Conservation (phyloP, 345 rosid genomes). For the Lumnitzera littorea region DNA sequence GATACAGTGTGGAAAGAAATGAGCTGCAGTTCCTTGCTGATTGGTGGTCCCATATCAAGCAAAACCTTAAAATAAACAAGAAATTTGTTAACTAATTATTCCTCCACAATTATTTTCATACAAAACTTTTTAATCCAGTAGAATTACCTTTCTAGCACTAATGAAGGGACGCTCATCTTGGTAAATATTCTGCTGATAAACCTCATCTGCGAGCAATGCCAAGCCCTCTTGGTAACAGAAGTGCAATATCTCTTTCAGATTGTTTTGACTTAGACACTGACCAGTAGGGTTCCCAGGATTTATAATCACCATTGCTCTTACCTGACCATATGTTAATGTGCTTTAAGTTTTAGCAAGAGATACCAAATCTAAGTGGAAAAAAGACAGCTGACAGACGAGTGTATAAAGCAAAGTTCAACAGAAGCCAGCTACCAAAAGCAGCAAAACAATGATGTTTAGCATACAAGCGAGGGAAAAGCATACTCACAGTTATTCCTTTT, state of each 20-base stretch:
- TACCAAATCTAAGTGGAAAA: not conserved
- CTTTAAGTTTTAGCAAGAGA: not conserved
- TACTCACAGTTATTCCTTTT: slow-evolving; percentile 78
- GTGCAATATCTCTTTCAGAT: slow-evolving; percentile 69
- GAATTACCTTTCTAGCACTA: slow-evolving; percentile 72
- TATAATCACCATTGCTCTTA: slow-evolving; percentile 95
- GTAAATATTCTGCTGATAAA: slow-evolving; percentile 94
- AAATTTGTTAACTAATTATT: slow-evolving; percentile 7
- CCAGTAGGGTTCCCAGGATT: slow-evolving; percentile 99
- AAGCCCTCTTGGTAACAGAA: slow-evolving; percentile 76
- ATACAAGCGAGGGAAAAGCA: slow-evolving; percentile 12
- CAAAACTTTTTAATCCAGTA: slow-evolving; percentile 7
- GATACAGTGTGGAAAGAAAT: slow-evolving; percentile 95
- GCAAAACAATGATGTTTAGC: too few relatives aligned
- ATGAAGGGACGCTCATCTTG: slow-evolving; percentile 95
- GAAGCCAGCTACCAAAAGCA: too few relatives aligned
- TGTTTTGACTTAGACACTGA: slow-evolving; percentile 91
- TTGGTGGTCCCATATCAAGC: slow-evolving; percentile 82
- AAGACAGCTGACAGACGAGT: not conserved
- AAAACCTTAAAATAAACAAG: slow-evolving; percentile 41
- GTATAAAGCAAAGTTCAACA: not conserved
- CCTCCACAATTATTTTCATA: slow-evolving; percentile 5
- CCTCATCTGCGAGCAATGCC: slow-evolving; percentile 93
- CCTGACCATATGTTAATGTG: slow-evolving; percentile 32
- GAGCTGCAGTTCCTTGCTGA: slow-evolving; percentile 85